Evolutionary conservation across 306 rosid species (phyloP), one percentile per base, ranked within the genome.

Genomic region (Vigna hirtella): DNA sequence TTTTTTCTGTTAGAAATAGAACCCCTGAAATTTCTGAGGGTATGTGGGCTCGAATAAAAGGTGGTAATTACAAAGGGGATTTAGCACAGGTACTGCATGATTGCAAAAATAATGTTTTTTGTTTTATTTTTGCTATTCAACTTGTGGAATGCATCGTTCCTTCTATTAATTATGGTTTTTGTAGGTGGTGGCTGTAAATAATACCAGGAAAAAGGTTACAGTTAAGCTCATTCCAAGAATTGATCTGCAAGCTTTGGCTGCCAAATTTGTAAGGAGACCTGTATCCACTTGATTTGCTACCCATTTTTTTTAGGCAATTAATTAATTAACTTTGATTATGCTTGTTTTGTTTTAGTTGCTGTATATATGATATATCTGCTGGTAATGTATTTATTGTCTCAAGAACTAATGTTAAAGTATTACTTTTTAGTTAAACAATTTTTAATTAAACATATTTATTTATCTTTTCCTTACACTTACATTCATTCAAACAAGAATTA

Each of bases 61-160:
- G 49, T 87, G 99, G 99, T 70, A 86, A 81, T 63, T 96, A 96
- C 85, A 96, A 93, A 86, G 99, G 99, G 42, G 99, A 96, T 82
- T 83, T 96, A 74, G 96, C 94, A 53, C 97, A 91, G 98, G 98
- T 93, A 85, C 24, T 56, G 79, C 82, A 66, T 48, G 45, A 75
- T 24, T 61, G 83, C 75, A 58, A 59, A 17, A 73, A 55, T 49
- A 49, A 40, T 17, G 20, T 80, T 58, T 80, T 58, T 58, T 16
- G 52, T 77, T 51, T 63, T 55, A 16, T 9, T 55, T 20, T 55
- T 75, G 24, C 76, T 55, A n/a, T 68, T 55, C 65, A 63, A 48
- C 67, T 30, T 11, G 48, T 58, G 70, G 36, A 70, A 56, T 71
- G 34, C 75, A 20, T 83, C 8, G 71, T 71, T 74, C 83, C 45